phyloP scores from a whole-genome alignment of 2,329 filamentous ascomycete genomes.

The Xylaria sp. region DNA sequence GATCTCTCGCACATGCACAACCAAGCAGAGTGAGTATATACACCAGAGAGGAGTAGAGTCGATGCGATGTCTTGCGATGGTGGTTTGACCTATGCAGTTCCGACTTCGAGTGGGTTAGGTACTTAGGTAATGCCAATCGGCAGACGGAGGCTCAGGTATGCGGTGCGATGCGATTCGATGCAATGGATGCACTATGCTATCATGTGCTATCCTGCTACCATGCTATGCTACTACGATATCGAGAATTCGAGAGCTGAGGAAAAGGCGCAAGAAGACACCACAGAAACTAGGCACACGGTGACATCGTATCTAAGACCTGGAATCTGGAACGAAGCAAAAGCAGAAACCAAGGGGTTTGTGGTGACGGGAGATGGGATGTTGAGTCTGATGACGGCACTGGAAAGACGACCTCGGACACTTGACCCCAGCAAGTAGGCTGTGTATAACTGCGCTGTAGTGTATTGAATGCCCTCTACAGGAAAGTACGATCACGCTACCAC shows the following conservation, averaged over 20 bases:
- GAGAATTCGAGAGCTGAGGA: not conserved
- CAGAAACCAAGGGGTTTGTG: slow-evolving; percentile 1
- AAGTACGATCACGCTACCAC: not conserved
- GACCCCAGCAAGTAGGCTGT: slow-evolving; percentile 10
- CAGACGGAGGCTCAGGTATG: slow-evolving; percentile 16
- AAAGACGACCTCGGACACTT: not conserved
- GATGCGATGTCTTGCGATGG: slow-evolving; percentile 2
- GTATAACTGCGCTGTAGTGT: not conserved
- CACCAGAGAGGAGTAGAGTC: not conserved
- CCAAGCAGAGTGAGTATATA: not conserved
- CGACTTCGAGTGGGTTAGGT: slow-evolving; percentile 12
- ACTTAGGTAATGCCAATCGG: too few species aligned
- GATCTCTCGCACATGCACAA: slow-evolving; percentile 17
- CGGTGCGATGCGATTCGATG: slow-evolving; percentile 5
- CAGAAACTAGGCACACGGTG: slow-evolving; percentile 1
- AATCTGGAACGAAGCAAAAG: slow-evolving; percentile 11
- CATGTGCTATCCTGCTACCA: slow-evolving; percentile 4
- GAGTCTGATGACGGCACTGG: slow-evolving; percentile 3
- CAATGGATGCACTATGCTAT: not conserved
- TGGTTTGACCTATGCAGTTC: slow-evolving; percentile 7
- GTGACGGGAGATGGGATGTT: slow-evolving; percentile 1
- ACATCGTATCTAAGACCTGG: not conserved
- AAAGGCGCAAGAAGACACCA: slow-evolving; percentile 10
- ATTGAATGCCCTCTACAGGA: not conserved
- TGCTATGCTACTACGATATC: not conserved